Evolutionary conservation across 164 flowering plant species (phyloP).

Genomic region (Vitis riparia): DNA sequence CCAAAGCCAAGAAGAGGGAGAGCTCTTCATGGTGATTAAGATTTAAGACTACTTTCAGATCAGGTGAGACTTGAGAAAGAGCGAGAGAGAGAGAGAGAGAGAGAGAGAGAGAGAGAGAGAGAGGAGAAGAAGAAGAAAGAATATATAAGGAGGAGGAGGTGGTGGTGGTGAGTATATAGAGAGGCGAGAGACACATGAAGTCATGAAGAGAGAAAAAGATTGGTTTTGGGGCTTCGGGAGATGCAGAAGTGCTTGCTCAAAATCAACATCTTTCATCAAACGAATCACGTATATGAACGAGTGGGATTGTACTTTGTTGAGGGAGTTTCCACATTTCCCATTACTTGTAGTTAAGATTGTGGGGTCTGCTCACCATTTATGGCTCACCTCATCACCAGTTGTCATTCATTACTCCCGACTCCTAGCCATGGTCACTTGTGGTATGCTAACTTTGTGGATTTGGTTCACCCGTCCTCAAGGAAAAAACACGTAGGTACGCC

Average conservation of each 20-base stretch:
- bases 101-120: neutral
- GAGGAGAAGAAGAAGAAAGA: neutral
- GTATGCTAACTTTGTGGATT: too few species aligned
- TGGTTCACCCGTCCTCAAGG: too few species aligned
- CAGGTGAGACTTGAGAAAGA: neutral
- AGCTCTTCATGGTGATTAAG: slow-evolving; percentile 2
- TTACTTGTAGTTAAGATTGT: too few species aligned
- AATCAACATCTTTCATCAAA: slow-evolving; percentile 4
- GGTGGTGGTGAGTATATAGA: neutral
- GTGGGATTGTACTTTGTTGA: neutral
- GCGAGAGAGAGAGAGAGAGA: slow-evolving; percentile 3
- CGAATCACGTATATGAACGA: slow-evolving; percentile 12
- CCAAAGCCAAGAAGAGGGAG: slow-evolving; percentile 8
- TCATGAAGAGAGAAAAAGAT: neutral
- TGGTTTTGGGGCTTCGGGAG: slow-evolving; percentile 1
- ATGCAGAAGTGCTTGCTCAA: neutral
- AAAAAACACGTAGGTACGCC: too few species aligned
- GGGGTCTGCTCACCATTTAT: too few species aligned
- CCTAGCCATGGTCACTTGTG: too few species aligned
- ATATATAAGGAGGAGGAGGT: neutral
- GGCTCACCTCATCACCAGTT: too few species aligned
- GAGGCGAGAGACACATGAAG: slow-evolving; percentile 42
- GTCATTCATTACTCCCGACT: too few species aligned
- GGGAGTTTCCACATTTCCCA: neutral
- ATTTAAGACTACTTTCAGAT: too few species aligned